phyloP scores from a whole-genome alignment of 306 rosid species.

The Mimosa bimucronata region DNA sequence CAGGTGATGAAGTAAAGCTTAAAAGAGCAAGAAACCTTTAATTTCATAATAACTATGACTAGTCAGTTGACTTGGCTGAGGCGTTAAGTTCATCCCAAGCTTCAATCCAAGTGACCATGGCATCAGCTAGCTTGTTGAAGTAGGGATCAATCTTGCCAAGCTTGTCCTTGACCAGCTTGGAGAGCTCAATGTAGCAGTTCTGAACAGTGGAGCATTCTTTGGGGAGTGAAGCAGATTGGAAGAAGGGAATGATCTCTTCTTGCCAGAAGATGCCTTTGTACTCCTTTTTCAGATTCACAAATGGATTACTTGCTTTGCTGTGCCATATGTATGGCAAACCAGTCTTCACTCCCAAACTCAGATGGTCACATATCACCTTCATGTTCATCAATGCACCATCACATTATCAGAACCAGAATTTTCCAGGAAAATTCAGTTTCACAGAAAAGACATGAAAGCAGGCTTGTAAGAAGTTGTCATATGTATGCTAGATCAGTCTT shows the following conservation, averaged over 20 bases:
- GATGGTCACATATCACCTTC: constrained; percentile 57
- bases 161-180: constrained; percentile 49
- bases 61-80: neutral
- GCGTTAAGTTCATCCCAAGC: constrained; percentile 19
- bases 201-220: constrained; percentile 48
- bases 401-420: neutral
- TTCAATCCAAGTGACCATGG: constrained; percentile 29
- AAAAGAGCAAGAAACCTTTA: neutral
- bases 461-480: neutral
- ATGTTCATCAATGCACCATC: constrained; percentile 3
- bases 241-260: constrained; percentile 54
- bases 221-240: constrained; percentile 43
- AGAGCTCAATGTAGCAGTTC: constrained; percentile 53
- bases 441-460: neutral
- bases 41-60: neutral
- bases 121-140: constrained; percentile 29
- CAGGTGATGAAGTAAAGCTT: neutral
- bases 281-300: constrained; percentile 52
- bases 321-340: constrained; percentile 58
- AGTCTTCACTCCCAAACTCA: constrained; percentile 50
- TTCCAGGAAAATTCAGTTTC: neutral
- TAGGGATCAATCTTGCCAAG: constrained; percentile 48
- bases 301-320: constrained; percentile 64
- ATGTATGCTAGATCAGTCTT: neutral
- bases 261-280: constrained; percentile 57